Percentiles rank a stretch among this genome's conserved stretches.
These are phyloP conservation scores for Salix purpurea DNA, from an alignment of 345 rosid genomes.

Conservation along the genomic window DNA sequence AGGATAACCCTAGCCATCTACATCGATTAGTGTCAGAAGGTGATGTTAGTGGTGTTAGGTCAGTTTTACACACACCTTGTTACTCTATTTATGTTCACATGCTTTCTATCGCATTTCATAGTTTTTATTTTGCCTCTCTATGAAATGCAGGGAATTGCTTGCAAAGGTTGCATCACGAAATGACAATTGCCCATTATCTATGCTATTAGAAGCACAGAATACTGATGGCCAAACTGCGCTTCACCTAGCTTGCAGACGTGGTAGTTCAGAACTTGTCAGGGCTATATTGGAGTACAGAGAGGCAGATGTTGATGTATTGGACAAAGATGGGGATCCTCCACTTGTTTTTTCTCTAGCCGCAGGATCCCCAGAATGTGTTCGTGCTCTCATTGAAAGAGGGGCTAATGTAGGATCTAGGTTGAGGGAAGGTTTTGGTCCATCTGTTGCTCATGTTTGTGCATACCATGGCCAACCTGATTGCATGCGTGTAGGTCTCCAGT, in stretches of 20 bases:
- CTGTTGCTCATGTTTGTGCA: slow-evolving; percentile 96
- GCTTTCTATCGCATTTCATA: too few relatives aligned
- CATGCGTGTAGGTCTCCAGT: slow-evolving; percentile 72
- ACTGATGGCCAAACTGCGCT: slow-evolving; percentile 90
- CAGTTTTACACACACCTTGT: slow-evolving; percentile 16
- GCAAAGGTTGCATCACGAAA: slow-evolving; percentile 60
- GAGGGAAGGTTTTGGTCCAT: slow-evolving; percentile 91
- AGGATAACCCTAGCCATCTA: slow-evolving; percentile 52
- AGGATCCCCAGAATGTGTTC: slow-evolving; percentile 95
- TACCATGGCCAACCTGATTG: slow-evolving; percentile 99
- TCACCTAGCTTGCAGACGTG: slow-evolving; percentile 97
- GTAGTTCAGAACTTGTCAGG: slow-evolving; percentile 80
- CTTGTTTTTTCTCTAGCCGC: slow-evolving; percentile 98
- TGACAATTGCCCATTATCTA: slow-evolving; percentile 41
- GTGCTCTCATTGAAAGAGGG: slow-evolving; percentile 69
- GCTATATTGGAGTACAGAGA: slow-evolving; percentile 61
- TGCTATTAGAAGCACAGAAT: slow-evolving; percentile 72
- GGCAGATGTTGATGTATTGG: slow-evolving; percentile 81
- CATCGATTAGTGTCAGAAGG: slow-evolving; percentile 80
- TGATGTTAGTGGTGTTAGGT: slow-evolving; percentile 77
- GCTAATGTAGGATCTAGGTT: slow-evolving; percentile 80
- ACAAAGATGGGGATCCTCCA: slow-evolving; percentile 95
- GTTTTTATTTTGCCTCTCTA: not conserved
- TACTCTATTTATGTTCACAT: too few relatives aligned
- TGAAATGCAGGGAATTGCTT: slow-evolving; percentile 54